These are phyloP conservation scores for Penicillium riverlandense DNA, from an alignment of 495 filamentous ascomycete species.

Conservation along the genomic window DNA sequence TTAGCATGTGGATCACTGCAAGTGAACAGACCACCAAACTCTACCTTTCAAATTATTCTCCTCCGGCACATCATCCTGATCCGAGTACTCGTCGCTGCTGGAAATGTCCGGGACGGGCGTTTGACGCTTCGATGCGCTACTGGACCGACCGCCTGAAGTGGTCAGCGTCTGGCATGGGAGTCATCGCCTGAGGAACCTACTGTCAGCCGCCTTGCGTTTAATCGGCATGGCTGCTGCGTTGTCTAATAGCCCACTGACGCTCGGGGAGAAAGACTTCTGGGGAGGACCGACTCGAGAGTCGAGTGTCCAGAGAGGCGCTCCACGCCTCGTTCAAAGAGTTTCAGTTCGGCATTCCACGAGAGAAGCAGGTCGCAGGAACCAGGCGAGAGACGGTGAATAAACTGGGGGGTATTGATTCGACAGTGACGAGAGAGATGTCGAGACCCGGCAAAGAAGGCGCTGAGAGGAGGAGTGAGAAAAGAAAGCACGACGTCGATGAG, in stretches of 20 bases:
- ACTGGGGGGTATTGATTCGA: not conserved
- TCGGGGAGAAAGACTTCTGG: not conserved
- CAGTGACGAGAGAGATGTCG: not conserved
- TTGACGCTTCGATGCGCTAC: constrained; percentile 55
- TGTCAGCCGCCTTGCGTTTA: constrained; percentile 70
- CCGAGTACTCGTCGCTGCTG: constrained; percentile 67
- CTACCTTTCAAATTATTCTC: constrained; percentile 41
- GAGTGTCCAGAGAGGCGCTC: constrained; percentile 7
- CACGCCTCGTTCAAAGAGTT: constrained; percentile 5
- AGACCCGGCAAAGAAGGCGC: not conserved
- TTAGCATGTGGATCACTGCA: constrained; percentile 12
- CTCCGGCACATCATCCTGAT: constrained; percentile 45
- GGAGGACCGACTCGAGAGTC: not conserved
- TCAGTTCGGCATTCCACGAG: constrained; percentile 19
- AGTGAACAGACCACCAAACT: constrained; percentile 41
- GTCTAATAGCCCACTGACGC: too few species aligned
- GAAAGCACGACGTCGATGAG: not conserved
- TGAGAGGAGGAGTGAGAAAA: not conserved
- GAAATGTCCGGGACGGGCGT: constrained; percentile 63
- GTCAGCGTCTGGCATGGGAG: constrained; percentile 13
- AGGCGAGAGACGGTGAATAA: constrained; percentile 4
- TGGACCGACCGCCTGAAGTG: constrained; percentile 44
- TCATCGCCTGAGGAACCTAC: constrained; percentile 11
- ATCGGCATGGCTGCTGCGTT: constrained; percentile 49
- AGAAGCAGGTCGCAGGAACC: constrained; percentile 6